Percentiles rank a stretch among this genome's conserved stretches.
Conservation (phyloP, 2,329 filamentous ascomycete species). For the Sarocladium brachiariae region DNA sequence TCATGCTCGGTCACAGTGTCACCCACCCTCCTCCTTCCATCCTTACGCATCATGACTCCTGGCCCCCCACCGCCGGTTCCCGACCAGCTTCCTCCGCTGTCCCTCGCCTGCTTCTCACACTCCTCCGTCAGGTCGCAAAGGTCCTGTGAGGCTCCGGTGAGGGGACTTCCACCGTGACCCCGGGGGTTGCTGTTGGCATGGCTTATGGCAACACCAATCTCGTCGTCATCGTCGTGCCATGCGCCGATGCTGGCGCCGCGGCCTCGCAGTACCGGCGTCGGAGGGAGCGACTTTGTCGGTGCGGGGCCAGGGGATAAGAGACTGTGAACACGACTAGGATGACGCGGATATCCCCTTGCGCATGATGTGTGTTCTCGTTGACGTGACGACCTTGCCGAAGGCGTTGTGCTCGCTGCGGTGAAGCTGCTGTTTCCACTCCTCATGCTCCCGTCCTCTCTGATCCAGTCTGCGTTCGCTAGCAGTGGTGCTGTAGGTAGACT, state of each 20-base stretch:
- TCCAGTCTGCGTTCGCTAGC: conserved; percentile 13
- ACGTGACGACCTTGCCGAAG: neutral
- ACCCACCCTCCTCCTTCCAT: too few species aligned
- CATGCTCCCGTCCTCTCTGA: neutral
- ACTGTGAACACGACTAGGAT: conserved; percentile 12
- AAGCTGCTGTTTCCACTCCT: conserved; percentile 1
- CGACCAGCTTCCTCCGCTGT: conserved; percentile 12
- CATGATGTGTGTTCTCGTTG: neutral
- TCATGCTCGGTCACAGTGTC: conserved; percentile 17
- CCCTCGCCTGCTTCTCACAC: conserved; percentile 19
- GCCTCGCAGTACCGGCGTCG: conserved; percentile 20
- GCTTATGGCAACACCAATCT: conserved; percentile 13
- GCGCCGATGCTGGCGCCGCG: too few species aligned
- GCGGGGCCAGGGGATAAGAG: conserved; percentile 34
- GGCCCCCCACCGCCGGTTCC: conserved; percentile 15
- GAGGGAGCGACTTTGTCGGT: conserved; percentile 36
- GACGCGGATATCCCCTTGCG: neutral
- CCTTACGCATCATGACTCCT: neutral
- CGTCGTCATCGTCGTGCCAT: too few species aligned
- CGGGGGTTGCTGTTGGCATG: conserved; percentile 12
- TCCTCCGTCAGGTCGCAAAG: conserved; percentile 24
- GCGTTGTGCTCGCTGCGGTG: neutral
- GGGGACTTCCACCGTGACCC: conserved; percentile 13
- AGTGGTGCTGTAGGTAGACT: conserved; percentile 11
- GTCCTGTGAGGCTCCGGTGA: conserved; percentile 20